Conservation (phyloP, 225 moss, liverwort and hornwort genomes). For the Ulota crispa region DNA sequence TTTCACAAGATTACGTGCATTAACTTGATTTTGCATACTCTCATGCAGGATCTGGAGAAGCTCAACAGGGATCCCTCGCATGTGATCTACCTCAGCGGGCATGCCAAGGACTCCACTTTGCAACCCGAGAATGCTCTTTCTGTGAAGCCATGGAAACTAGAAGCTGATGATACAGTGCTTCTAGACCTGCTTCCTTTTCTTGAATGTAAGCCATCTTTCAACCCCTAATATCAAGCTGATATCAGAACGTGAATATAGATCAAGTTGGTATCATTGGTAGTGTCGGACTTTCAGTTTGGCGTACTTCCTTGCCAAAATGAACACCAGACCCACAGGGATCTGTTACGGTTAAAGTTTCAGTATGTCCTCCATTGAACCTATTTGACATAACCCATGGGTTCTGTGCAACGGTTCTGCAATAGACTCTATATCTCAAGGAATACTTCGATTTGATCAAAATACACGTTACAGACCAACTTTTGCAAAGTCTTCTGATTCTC, state of each 20-base stretch:
- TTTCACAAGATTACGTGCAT: too few species aligned
- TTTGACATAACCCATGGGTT: too few species aligned
- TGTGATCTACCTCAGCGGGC: constrained; percentile 87
- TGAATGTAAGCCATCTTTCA: constrained; percentile 63
- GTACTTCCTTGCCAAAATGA: too few species aligned
- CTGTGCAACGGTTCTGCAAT: too few species aligned
- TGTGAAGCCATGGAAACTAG: constrained; percentile 87
- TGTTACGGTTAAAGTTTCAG: too few species aligned
- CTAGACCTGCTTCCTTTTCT: constrained; percentile 92
- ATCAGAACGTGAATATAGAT: neutral
- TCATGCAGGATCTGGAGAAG: constrained; percentile 85
- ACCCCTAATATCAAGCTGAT: neutral
- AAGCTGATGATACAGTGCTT: constrained; percentile 80
- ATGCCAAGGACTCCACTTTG: constrained; percentile 77
- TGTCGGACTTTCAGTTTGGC: too few species aligned
- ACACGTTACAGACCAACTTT: too few species aligned
- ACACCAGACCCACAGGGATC: too few species aligned
- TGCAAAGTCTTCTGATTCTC: neutral
- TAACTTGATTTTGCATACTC: neutral
- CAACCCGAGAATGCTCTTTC: constrained; percentile 83
- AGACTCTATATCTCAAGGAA: too few species aligned
- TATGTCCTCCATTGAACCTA: too few species aligned
- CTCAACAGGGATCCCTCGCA: constrained; percentile 84
- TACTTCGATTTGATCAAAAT: too few species aligned
- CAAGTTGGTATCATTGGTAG: too few species aligned